Conservation (phyloP, 306 rosid genomes). For the Canavalia ensiformis region DNA sequence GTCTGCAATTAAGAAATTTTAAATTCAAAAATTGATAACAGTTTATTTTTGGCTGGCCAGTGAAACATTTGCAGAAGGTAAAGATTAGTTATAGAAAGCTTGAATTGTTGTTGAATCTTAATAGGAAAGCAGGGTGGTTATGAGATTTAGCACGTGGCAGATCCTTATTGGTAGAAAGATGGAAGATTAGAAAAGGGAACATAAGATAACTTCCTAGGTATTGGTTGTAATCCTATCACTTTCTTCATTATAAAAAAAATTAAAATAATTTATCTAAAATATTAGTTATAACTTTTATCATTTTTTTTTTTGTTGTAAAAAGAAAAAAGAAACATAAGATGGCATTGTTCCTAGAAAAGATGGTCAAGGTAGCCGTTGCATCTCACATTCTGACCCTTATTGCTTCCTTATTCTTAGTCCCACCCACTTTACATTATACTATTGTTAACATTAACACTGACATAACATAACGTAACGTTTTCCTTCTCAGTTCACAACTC, state of each 20-base stretch:
- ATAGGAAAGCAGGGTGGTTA: neutral
- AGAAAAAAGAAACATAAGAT: too few species aligned
- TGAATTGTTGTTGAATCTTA: neutral
- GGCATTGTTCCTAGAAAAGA: too few species aligned
- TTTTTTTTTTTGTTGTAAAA: too few species aligned
- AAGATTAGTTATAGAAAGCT: neutral
- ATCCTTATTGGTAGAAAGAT: neutral
- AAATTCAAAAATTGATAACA: too few species aligned
- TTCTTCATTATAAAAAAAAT: too few species aligned
- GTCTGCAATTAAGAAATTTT: neutral
- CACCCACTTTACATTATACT: conserved; percentile 14
- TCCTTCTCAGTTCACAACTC: conserved; percentile 53
- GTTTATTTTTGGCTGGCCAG: too few species aligned
- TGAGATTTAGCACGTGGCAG: neutral
- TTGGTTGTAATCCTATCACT: too few species aligned
- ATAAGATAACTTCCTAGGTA: too few species aligned
- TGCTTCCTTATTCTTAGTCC: neutral
- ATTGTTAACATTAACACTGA: conserved; percentile 9
- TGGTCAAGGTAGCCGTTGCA: conserved; percentile 35
- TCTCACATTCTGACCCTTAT: neutral
- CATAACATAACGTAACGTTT: conserved; percentile 11
- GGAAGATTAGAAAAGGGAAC: too few species aligned
- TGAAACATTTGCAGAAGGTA: too few species aligned
- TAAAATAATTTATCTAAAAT: too few species aligned
- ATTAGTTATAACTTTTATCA: too few species aligned